Evolutionary conservation across 176 grass and related monocot species (phyloP).

Genomic region (Oropetium thomaeum): DNA sequence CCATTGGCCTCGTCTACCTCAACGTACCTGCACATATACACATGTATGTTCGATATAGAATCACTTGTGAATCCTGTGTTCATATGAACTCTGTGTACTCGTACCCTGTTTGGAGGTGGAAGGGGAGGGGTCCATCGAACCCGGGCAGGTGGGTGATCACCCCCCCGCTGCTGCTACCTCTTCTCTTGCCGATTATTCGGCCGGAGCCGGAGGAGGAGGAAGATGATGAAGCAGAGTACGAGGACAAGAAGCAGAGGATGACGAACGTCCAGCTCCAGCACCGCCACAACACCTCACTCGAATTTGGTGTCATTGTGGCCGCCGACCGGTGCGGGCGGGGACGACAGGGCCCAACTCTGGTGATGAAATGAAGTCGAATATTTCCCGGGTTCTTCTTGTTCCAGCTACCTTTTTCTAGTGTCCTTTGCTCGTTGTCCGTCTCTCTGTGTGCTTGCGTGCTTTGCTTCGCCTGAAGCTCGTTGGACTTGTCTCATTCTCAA

Average conservation of each 20-base stretch:
- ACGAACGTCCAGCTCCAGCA: not conserved
- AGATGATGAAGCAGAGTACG: not conserved
- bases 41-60: not conserved
- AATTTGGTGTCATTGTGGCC: not conserved
- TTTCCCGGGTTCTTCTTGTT: no score
- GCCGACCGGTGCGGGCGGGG: not conserved
- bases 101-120: constrained; percentile 37
- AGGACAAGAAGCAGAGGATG: not conserved
- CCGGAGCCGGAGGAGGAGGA: not conserved
- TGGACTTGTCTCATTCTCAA: not conserved
- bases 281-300: no score
- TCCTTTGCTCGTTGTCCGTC: not conserved
- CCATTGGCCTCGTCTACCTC: constrained; percentile 37
- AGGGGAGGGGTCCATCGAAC: constrained; percentile 31
- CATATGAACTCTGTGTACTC: not conserved
- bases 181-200: not conserved
- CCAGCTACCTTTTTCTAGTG: not conserved
- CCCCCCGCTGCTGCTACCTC: not conserved
- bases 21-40: constrained; percentile 26
- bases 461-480: not conserved
- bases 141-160: constrained; percentile 30
- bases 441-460: not conserved
- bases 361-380: not conserved
- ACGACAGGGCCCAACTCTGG: not conserved
- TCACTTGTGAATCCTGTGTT: not conserved